These are phyloP conservation scores for Chlorella sp. DNA, from an alignment of 139 green algal genomes.

Conservation along the genomic window DNA sequence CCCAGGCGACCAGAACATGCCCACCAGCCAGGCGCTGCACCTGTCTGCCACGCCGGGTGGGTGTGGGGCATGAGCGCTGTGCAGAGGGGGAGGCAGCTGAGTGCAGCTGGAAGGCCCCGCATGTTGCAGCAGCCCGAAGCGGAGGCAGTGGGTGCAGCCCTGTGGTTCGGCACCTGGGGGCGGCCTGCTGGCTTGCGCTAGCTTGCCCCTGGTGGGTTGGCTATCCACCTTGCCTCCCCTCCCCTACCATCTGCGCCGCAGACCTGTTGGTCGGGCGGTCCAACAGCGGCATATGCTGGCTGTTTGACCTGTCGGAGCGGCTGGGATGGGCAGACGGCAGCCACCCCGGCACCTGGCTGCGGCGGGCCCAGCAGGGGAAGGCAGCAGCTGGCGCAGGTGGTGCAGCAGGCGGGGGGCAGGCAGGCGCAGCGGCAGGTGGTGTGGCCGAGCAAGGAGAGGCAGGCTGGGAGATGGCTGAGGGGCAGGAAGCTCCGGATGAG, in stretches of 20 bases:
- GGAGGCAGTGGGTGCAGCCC: background rate
- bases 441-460: background rate
- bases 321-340: constrained; percentile 51
- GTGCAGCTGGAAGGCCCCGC: too few species aligned
- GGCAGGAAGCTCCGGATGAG: too few species aligned
- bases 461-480: background rate
- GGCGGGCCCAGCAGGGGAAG: too few species aligned
- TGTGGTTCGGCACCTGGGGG: too few species aligned
- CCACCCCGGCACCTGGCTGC: constrained; percentile 19
- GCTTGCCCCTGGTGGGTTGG: too few species aligned
- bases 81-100: too few species aligned
- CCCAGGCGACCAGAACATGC: background rate
- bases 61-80: background rate
- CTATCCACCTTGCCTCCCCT: too few species aligned
- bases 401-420: background rate
- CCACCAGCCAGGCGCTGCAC: constrained; percentile 22
- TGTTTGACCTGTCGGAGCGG: constrained; percentile 47
- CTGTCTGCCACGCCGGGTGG: constrained; percentile 1
- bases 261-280: constrained; percentile 46
- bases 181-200: too few species aligned
- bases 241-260: background rate
- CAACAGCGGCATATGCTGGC: constrained; percentile 47
- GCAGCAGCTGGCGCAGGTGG: too few species aligned
- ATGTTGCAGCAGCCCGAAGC: too few species aligned
- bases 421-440: too few species aligned